These are phyloP conservation scores for Aspergillus latus DNA, from an alignment of 2,329 filamentous ascomycete genomes.

Conservation along the genomic window DNA sequence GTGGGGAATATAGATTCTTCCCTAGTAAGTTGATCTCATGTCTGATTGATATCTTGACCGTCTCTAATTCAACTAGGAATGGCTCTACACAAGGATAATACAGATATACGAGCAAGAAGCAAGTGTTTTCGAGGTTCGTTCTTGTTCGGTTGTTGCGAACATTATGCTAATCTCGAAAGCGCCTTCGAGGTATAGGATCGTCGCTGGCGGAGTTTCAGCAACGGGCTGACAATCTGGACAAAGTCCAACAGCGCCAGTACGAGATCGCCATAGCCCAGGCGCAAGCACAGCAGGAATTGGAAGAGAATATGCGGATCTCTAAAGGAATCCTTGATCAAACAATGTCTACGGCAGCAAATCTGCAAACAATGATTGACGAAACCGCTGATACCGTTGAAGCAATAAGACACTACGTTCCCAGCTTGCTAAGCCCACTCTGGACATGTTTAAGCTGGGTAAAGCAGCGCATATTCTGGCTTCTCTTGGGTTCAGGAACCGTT, in stretches of 20 bases:
- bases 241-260: conserved; percentile 36
- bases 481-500: not conserved
- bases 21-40: conserved; percentile 29
- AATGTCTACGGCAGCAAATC: conserved; percentile 29
- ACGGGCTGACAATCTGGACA: conserved; percentile 34
- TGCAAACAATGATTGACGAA: conserved; percentile 34
- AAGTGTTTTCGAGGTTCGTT: conserved; percentile 34
- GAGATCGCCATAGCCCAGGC: conserved; percentile 30
- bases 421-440: conserved; percentile 22
- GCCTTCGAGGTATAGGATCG: conserved; percentile 33
- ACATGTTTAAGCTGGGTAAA: too few relatives aligned
- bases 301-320: conserved; percentile 28
- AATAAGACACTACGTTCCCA: conserved; percentile 8
- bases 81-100: conserved; percentile 29
- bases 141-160: not conserved
- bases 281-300: conserved; percentile 28
- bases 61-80: conserved; percentile 27
- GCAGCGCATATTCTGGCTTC: too few relatives aligned
- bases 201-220: conserved; percentile 35
- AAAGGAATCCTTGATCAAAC: conserved; percentile 33
- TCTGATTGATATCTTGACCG: not conserved
- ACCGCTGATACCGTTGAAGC: conserved; percentile 23
- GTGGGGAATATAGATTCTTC: conserved; percentile 35
- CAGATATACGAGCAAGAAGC: conserved; percentile 35
- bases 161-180: conserved; percentile 31